phyloP scores from a whole-genome alignment of 192 early-diverging fungal genomes.

The Helicostylum pulchrum region DNA sequence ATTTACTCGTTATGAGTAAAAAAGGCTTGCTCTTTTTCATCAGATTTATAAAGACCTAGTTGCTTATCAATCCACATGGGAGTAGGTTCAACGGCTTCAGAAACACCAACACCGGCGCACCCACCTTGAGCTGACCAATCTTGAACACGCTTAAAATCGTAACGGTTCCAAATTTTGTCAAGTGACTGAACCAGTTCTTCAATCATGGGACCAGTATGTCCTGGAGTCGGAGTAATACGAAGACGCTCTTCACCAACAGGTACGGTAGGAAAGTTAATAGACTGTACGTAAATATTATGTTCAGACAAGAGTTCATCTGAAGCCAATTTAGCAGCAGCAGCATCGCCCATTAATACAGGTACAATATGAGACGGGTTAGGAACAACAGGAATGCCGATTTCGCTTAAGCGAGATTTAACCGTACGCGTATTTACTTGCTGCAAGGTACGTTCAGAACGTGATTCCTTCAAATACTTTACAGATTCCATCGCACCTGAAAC shows the following conservation, averaged over 20 bases:
- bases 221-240: conserved; percentile 96
- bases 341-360: conserved; percentile 95
- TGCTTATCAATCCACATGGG: conserved; percentile 62
- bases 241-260: conserved; percentile 92
- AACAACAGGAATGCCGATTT: conserved; percentile 89
- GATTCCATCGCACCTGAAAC: conserved; percentile 89
- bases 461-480: conserved; percentile 87
- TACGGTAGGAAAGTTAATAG: conserved; percentile 98
- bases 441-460: conserved; percentile 78
- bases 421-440: conserved; percentile 92
- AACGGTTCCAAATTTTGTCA: conserved; percentile 82
- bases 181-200: conserved; percentile 80
- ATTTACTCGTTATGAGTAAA: neutral
- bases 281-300: conserved; percentile 95
- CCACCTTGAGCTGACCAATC: conserved; percentile 89
- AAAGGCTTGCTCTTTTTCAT: neutral
- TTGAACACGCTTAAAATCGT: conserved; percentile 76
- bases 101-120: conserved; percentile 81
- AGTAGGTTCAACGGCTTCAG: conserved; percentile 33
- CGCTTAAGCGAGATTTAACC: conserved; percentile 78
- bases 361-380: conserved; percentile 99
- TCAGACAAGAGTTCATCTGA: conserved; percentile 89
- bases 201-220: conserved; percentile 81
- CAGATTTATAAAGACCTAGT: conserved; percentile 19
- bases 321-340: conserved; percentile 88